Evolutionary conservation across 2,329 filamentous ascomycete genomes (phyloP), one percentile per base, ranked within the genome.

Genomic region (Immersiporthe knoxdaviesiana): DNA sequence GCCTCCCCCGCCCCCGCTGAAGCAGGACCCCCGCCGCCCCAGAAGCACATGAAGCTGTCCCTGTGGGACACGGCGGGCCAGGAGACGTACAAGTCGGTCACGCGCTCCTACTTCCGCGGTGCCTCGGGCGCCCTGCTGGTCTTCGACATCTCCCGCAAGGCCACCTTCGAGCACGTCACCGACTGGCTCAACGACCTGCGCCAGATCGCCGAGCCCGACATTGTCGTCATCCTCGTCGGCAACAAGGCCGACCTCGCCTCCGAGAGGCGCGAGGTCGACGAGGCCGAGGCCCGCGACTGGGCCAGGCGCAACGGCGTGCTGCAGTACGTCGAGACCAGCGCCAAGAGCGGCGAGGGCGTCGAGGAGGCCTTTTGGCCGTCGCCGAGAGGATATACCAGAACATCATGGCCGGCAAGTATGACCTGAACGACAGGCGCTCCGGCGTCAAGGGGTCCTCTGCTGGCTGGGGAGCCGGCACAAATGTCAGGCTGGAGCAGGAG

Each of bases 61-160:
- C 84, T 98, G 14, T 98, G 95, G 95, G 95, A 97, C 78, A 98
- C 95, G 0, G 95, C 95, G 21, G 95, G 95, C 35, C 95, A 98
- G 80, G 95, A 98, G 83, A 97, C 94, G 16, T 98, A 98, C 84
- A 97, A 97, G 80, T 95, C 92, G 59, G 96, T 98, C 70, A 98
- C 95, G 11, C 87, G 95, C 67, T 96, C 92, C 71, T 97, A 97
- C 82, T 97, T 97, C 81, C 91, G 94, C 66, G 94, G 94, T 75
- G 87, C 87, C 21, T 87, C 85, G 35, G 87, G 87, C 70, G 87
- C 87, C 60, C 85, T 99, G 18, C 88, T 99, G 35, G 96, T 99
- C 71, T 99, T 97, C 78, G 96, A 99, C 80, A 95, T 99, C 73
- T 92, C 92, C 37, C 88, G 96, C 69, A 90, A 90, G 63, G 86